Conservation (phyloP, 2,329 filamentous ascomycete species). For the Stachybotrys chlorohalonatus region DNA sequence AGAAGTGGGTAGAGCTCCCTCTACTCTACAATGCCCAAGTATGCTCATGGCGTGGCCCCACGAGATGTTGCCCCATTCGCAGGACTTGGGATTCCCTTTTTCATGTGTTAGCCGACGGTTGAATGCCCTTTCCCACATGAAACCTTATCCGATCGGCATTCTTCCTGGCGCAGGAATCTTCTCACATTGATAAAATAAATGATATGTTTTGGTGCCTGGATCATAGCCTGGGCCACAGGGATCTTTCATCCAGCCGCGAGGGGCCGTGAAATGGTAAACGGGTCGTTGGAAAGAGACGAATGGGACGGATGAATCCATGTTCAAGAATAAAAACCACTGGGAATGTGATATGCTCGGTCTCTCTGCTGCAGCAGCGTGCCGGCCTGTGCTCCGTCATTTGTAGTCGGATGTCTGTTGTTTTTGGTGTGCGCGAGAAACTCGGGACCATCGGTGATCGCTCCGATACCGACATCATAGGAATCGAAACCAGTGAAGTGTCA, state of each 20-base stretch:
- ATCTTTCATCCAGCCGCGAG: slow-evolving; percentile 1
- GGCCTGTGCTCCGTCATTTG: too few relatives aligned
- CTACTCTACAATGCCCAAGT: too few relatives aligned
- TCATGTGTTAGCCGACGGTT: background rate
- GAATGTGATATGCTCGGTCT: too few relatives aligned
- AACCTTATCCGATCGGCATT: background rate
- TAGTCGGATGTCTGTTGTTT: too few relatives aligned
- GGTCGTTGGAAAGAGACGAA: background rate
- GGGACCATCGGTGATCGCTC: too few relatives aligned
- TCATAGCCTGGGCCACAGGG: background rate
- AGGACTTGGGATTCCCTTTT: slow-evolving; percentile 24
- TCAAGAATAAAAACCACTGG: too few relatives aligned
- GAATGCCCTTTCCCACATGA: background rate
- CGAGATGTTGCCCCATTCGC: slow-evolving; percentile 29
- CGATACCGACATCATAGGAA: too few relatives aligned
- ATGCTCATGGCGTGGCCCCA: slow-evolving; percentile 46
- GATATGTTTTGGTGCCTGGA: background rate
- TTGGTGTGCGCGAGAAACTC: too few relatives aligned
- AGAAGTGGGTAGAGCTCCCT: too few relatives aligned
- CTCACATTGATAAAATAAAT: slow-evolving; percentile 1
- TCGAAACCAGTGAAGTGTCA: too few relatives aligned
- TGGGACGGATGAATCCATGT: too few relatives aligned
- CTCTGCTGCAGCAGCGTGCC: too few relatives aligned
- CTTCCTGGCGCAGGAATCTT: background rate
- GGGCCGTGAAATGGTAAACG: background rate